A percentile compares a stretch with the other conserved stretches of the same genome.
These are phyloP conservation scores for Striga hermonthica DNA, from an alignment of 305 asterid genomes.

Conservation along the genomic window DNA sequence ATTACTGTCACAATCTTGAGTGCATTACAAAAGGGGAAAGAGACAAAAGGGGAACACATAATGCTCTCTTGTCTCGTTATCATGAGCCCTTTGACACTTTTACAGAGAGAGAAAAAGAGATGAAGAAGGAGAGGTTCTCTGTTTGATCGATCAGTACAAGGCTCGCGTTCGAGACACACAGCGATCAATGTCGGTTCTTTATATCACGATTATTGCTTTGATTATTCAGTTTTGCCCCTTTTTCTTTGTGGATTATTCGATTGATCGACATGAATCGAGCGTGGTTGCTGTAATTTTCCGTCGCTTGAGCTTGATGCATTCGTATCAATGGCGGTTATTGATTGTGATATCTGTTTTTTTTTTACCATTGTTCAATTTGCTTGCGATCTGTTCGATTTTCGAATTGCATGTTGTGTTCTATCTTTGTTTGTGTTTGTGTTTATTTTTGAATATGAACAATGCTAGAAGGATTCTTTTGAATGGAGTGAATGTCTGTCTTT, in stretches of 20 bases:
- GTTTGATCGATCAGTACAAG: constrained; percentile 36
- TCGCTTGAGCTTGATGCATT: constrained; percentile 21
- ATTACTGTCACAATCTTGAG: constrained; percentile 29
- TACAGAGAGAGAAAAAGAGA: constrained; percentile 28
- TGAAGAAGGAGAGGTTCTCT: constrained; percentile 14
- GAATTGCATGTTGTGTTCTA: constrained; percentile 29
- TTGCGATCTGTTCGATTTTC: constrained; percentile 35
- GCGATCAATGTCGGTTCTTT: constrained; percentile 41
- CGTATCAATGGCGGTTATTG: constrained; percentile 12
- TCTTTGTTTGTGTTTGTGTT: constrained; percentile 8
- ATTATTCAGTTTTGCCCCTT: constrained; percentile 5
- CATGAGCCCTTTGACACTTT: constrained; percentile 36
- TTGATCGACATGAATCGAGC: constrained; percentile 15
- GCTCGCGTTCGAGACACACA: constrained; percentile 28
- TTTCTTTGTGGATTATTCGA: constrained; percentile 21
- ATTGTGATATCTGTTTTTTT: constrained; percentile 2
- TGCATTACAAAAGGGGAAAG: constrained; percentile 26
- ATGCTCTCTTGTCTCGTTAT: constrained; percentile 33
- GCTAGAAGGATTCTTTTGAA: background rate
- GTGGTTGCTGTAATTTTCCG: constrained; percentile 2
- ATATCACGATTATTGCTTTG: constrained; percentile 29
- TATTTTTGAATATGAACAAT: background rate
- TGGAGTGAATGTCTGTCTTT: constrained; percentile 14
- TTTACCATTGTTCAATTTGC: constrained; percentile 22
- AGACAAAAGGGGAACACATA: constrained; percentile 36